Percentiles rank a stretch among this genome's conserved stretches.
phyloP scores from a whole-genome alignment of 2,329 filamentous ascomycete species.

The Ophiostoma sp. region DNA sequence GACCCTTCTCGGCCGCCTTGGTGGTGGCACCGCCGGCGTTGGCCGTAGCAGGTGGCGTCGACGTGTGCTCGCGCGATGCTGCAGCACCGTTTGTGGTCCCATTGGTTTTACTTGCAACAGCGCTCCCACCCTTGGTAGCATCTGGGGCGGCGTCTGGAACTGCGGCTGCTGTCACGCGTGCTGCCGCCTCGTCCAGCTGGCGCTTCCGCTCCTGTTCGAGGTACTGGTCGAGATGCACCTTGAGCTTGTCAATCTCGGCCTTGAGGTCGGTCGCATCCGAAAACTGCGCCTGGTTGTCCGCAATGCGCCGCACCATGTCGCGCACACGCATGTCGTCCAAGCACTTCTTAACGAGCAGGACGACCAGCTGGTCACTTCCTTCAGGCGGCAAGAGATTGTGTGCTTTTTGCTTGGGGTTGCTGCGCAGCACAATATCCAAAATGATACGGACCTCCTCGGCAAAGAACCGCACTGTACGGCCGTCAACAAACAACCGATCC shows the following conservation, averaged over 20 bases:
- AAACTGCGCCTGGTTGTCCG: constrained; percentile 51
- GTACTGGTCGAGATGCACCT: constrained; percentile 29
- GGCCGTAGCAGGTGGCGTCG: not conserved
- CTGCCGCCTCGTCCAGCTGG: constrained; percentile 31
- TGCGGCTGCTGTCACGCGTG: not conserved
- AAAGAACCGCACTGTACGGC: constrained; percentile 59
- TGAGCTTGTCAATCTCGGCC: constrained; percentile 50
- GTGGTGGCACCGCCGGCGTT: not conserved
- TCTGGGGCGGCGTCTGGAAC: not conserved
- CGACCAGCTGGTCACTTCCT: constrained; percentile 57
- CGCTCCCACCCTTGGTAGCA: not conserved
- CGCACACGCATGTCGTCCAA: constrained; percentile 53
- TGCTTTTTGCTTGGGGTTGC: constrained; percentile 58
- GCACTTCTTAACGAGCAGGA: constrained; percentile 58
- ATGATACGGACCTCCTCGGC: constrained; percentile 60
- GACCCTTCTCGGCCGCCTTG: not conserved
- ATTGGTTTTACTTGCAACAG: constrained; percentile 32
- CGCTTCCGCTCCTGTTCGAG: constrained; percentile 24
- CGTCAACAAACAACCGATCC: constrained; percentile 56
- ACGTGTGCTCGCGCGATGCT: not conserved
- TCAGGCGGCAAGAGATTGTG: constrained; percentile 54
- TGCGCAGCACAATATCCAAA: constrained; percentile 58
- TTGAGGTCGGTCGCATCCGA: constrained; percentile 49
- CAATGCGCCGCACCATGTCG: constrained; percentile 56
- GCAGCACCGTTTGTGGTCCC: constrained; percentile 34